Percentiles rank a stretch among this genome's conserved stretches.
Evolutionary conservation across 768 basidiomycete species (phyloP).

Genomic region (Tremella mesenterica): DNA sequence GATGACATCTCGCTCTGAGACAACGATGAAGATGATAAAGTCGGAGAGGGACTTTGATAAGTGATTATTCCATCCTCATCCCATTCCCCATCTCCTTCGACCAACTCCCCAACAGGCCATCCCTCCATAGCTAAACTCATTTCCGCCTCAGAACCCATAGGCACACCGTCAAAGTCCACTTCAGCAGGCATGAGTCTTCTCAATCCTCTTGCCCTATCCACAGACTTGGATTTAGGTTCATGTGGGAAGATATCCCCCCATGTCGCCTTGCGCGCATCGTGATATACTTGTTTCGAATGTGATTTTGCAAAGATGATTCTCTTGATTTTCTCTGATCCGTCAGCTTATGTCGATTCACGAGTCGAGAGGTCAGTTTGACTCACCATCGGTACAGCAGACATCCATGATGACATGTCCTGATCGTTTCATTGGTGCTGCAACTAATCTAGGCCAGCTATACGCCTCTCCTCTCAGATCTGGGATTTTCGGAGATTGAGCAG

Average conservation of each 20-base stretch:
- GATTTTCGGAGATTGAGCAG: not conserved
- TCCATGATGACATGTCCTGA: constrained; percentile 88
- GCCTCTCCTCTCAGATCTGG: constrained; percentile 61
- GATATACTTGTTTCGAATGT: constrained; percentile 88
- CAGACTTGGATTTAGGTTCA: constrained; percentile 52
- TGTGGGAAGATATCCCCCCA: constrained; percentile 98
- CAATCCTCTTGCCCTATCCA: constrained; percentile 33
- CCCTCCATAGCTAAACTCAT: too few species aligned
- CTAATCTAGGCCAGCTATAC: constrained; percentile 78
- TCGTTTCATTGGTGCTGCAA: constrained; percentile 84
- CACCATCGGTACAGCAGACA: constrained; percentile 74
- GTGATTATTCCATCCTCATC: not conserved
- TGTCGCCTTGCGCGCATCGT: constrained; percentile 82
- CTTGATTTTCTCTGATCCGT: constrained; percentile 70
- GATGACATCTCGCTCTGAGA: too few species aligned
- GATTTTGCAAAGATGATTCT: constrained; percentile 84
- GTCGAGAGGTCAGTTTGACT: constrained; percentile 10
- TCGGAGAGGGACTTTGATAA: not conserved
- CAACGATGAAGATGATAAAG: too few species aligned
- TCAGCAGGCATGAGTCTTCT: not conserved
- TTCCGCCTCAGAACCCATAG: too few species aligned
- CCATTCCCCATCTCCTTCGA: not conserved
- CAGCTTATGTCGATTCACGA: constrained; percentile 1
- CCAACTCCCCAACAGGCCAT: not conserved
- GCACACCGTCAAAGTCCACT: not conserved